These are phyloP conservation scores for Parafenestella ontariensis DNA, from an alignment of 2,329 filamentous ascomycete species.

Conservation along the genomic window DNA sequence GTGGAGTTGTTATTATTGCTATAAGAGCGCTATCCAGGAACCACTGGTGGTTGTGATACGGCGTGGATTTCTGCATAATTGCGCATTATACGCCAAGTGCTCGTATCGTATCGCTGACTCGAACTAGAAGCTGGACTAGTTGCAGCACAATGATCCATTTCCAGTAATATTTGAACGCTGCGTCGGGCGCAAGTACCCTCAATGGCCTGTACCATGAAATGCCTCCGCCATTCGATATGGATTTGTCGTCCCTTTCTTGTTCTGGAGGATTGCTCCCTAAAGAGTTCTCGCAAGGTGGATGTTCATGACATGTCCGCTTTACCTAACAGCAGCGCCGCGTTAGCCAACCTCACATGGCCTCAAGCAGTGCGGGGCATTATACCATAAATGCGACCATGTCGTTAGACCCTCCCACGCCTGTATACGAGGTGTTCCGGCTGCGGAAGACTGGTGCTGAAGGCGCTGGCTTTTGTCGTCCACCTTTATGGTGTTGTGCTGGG, in stretches of 20 bases:
- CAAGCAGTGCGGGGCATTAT: not conserved
- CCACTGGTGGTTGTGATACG: not conserved
- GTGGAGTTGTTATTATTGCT: not conserved
- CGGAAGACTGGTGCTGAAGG: not conserved
- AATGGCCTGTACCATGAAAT: not conserved
- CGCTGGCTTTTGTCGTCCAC: not conserved
- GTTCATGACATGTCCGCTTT: not conserved
- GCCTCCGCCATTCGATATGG: not conserved
- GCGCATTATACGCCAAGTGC: no score
- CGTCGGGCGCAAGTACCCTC: not conserved
- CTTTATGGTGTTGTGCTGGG: not conserved
- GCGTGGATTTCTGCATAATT: not conserved
- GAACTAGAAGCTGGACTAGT: not conserved
- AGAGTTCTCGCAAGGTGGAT: not conserved
- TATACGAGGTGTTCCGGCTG: not conserved
- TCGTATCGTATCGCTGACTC: not conserved
- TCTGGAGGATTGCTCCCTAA: not conserved
- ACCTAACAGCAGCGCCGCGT: not conserved
- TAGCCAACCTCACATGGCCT: not conserved
- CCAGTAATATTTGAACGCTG: not conserved
- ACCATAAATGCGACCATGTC: constrained; percentile 33
- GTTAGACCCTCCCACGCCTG: constrained; percentile 9
- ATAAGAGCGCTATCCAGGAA: not conserved
- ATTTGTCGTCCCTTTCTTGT: not conserved
- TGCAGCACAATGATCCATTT: not conserved